Evolutionary conservation across 192 early-diverging fungal species (phyloP).

Genomic region (Powellomyces hirtus): DNA sequence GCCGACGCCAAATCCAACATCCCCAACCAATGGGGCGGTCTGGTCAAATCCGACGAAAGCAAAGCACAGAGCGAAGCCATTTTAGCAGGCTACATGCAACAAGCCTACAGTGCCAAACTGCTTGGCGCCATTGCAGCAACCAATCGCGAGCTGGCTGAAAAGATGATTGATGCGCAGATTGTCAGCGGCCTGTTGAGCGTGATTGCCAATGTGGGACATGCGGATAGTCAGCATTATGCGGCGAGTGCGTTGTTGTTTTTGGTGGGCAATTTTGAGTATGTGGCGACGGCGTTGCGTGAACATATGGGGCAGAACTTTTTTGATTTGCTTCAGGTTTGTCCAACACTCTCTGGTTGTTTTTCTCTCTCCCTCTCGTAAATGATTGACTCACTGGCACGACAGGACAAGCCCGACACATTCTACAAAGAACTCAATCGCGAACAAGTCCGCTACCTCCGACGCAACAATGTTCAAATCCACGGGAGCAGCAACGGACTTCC

Average conservation of each 20-base stretch:
- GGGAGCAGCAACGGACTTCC: not conserved
- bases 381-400: not conserved
- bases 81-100: slow-evolving; percentile 52
- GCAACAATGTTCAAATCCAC: slow-evolving; percentile 51
- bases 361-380: not conserved
- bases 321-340: slow-evolving; percentile 51
- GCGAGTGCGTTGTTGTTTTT: slow-evolving; percentile 49
- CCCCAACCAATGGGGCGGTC: slow-evolving; percentile 38
- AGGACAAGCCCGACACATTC: slow-evolving; percentile 59
- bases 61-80: slow-evolving; percentile 41
- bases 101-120: slow-evolving; percentile 59
- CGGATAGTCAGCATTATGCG: slow-evolving; percentile 60
- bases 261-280: slow-evolving; percentile 43
- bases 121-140: slow-evolving; percentile 56
- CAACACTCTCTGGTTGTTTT: not conserved
- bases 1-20: slow-evolving; percentile 31
- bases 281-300: slow-evolving; percentile 39
- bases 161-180: slow-evolving; percentile 52
- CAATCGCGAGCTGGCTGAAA: slow-evolving; percentile 45
- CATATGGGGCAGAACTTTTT: slow-evolving; percentile 64
- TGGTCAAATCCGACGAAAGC: slow-evolving; percentile 35
- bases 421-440: slow-evolving; percentile 57
- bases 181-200: slow-evolving; percentile 55
- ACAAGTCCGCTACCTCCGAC: slow-evolving; percentile 55
- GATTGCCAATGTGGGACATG: slow-evolving; percentile 55